Conservation (phyloP, 2,329 filamentous ascomycete genomes). For the Pseudogymnoascus sp. region DNA sequence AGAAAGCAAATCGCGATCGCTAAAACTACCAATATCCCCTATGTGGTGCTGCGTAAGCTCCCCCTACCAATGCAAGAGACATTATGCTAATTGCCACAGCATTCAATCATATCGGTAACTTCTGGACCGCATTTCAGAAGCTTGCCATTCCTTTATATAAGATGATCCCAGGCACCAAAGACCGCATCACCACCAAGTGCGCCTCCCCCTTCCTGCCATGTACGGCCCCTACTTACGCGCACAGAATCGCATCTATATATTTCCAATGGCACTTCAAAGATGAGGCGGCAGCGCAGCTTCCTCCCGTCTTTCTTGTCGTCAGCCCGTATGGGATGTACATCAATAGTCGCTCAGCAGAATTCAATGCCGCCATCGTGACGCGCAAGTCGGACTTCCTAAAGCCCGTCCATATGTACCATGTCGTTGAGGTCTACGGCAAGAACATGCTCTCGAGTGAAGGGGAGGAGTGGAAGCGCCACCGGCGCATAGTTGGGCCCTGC, state of each 20-base stretch:
- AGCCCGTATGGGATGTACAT: constrained; percentile 6
- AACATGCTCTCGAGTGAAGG: constrained; percentile 29
- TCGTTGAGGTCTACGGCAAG: constrained; percentile 28
- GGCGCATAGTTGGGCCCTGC: constrained; percentile 26
- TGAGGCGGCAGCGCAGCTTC: not conserved
- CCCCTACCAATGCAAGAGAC: not conserved
- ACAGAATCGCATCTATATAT: not conserved
- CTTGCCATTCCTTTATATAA: not conserved
- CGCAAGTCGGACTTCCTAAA: constrained; percentile 24
- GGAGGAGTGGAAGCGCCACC: constrained; percentile 28
- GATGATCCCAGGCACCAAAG: not conserved
- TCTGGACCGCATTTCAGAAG: not conserved
- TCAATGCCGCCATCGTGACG: not conserved
- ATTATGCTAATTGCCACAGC: not conserved
- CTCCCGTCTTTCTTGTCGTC: not conserved
- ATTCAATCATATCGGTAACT: constrained; percentile 2
- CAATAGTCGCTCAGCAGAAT: not conserved
- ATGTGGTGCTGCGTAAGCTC: not conserved
- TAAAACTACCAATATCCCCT: not conserved
- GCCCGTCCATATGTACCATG: constrained; percentile 24
- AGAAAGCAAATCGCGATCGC: constrained; percentile 5
- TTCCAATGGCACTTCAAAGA: constrained; percentile 1
- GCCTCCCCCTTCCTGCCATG: not conserved
- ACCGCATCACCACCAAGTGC: constrained; percentile 5
- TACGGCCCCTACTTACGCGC: not conserved